A percentile compares a stretch with the other conserved stretches of the same genome.
Evolutionary conservation across 1,139 yeast genomes (phyloP).

Genomic region (Scheffersomyces parashehatae): DNA sequence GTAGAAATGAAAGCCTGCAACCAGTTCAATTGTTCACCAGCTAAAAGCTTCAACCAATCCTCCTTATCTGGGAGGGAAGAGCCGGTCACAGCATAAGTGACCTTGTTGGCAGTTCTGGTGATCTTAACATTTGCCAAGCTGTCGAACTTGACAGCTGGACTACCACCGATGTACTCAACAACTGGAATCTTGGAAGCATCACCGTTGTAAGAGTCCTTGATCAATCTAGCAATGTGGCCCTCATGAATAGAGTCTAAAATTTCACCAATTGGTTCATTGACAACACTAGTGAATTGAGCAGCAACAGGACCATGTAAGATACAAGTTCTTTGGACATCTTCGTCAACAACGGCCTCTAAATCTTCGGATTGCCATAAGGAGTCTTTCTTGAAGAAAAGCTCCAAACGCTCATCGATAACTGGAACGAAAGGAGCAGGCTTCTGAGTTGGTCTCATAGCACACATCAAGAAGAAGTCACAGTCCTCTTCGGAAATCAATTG

Average conservation of each 20-base stretch:
- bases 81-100: constrained; percentile 46
- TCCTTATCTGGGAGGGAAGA: constrained; percentile 48
- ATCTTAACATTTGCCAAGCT: constrained; percentile 26
- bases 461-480: constrained; percentile 84
- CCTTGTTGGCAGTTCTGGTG: constrained; percentile 36
- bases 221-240: constrained; percentile 75
- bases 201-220: constrained; percentile 68
- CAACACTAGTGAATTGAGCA: constrained; percentile 84
- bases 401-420: constrained; percentile 89
- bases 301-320: constrained; percentile 98
- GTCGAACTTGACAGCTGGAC: constrained; percentile 38
- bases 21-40: constrained; percentile 83
- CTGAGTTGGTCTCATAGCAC: constrained; percentile 82
- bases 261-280: constrained; percentile 89
- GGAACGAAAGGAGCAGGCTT: constrained; percentile 99
- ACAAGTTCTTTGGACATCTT: constrained; percentile 98
- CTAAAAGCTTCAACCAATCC: constrained; percentile 78
- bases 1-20: constrained; percentile 86
- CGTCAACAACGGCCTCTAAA: constrained; percentile 91
- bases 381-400: constrained; percentile 96
- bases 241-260: constrained; percentile 87
- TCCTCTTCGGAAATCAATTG: constrained; percentile 96
- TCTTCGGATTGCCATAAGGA: constrained; percentile 99
- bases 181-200: constrained; percentile 75
- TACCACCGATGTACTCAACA: constrained; percentile 87